Evolutionary conservation across 2,329 filamentous ascomycete genomes (phyloP).

Genomic region (Davidsoniella australis): DNA sequence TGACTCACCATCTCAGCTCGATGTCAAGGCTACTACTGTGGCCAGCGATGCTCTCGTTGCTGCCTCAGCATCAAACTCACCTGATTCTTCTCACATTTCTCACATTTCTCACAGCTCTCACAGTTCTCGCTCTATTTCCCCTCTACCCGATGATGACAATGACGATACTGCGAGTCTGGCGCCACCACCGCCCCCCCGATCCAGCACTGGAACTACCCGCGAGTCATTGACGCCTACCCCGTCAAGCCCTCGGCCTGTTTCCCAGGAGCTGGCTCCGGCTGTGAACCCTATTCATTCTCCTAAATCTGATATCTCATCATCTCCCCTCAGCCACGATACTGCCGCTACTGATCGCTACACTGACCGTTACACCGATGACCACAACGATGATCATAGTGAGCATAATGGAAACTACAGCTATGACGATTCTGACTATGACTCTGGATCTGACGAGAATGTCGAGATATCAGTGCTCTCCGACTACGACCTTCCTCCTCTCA

Average conservation of each 20-base stretch:
- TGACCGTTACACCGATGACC: background rate
- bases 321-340: background rate
- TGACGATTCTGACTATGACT: slow-evolving; percentile 8
- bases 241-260: background rate
- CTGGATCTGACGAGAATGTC: slow-evolving; percentile 20
- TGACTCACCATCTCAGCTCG: slow-evolving; percentile 1
- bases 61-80: slow-evolving; percentile 1
- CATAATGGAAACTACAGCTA: slow-evolving; percentile 5
- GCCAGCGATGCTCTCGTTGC: slow-evolving; percentile 2
- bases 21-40: slow-evolving; percentile 3
- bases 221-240: slow-evolving; percentile 11
- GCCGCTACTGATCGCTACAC: background rate
- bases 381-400: background rate
- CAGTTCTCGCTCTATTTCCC: background rate
- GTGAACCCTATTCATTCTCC: background rate
- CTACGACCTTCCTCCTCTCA: slow-evolving; percentile 61
- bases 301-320: slow-evolving; percentile 2
- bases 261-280: background rate
- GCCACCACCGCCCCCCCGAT: slow-evolving; percentile 6
- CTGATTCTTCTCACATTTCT: background rate
- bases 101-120: too few species aligned
- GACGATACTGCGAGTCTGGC: slow-evolving; percentile 3
- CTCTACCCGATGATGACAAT: slow-evolving; percentile 26
- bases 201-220: slow-evolving; percentile 6
- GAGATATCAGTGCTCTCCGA: slow-evolving; percentile 43